phyloP scores from a whole-genome alignment of 225 moss, liverwort and hornwort species.

The Asterella californica region DNA sequence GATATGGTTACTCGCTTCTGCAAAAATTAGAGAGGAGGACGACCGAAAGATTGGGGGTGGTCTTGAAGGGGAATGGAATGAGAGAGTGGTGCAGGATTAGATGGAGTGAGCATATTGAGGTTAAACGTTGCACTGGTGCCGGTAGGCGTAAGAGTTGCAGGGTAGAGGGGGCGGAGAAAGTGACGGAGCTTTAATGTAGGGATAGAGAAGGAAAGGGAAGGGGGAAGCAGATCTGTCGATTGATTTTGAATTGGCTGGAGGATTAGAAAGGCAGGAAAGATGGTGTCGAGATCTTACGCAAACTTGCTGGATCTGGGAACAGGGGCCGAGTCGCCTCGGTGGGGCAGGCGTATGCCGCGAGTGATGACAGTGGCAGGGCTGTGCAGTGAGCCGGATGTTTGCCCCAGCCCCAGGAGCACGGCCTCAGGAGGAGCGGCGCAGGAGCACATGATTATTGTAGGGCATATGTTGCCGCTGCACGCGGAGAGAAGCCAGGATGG shows the following conservation, averaged over 20 bases:
- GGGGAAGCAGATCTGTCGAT: not conserved
- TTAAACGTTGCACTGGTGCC: no score
- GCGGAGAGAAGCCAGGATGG: constrained; percentile 56
- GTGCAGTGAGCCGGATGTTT: constrained; percentile 48
- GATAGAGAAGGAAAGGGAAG: not conserved
- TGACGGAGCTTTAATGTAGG: not conserved
- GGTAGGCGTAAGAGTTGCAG: not conserved
- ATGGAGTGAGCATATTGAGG: not conserved
- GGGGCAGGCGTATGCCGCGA: constrained; percentile 52
- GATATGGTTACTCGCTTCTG: not conserved
- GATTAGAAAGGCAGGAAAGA: constrained; percentile 19
- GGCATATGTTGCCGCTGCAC: constrained; percentile 81
- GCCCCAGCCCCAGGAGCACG: constrained; percentile 50
- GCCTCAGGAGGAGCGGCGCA: constrained; percentile 68
- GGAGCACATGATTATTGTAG: constrained; percentile 90
- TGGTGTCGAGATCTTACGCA: constrained; percentile 89
- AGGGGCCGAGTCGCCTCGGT: constrained; percentile 62
- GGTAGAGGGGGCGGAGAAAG: not conserved
- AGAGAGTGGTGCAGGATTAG: not conserved
- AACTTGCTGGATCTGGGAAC: constrained; percentile 89
- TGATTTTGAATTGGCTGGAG: not conserved
- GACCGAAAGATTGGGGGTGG: not conserved
- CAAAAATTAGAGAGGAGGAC: not conserved
- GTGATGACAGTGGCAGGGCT: constrained; percentile 56
- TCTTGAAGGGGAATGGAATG: not conserved